phyloP scores from a whole-genome alignment of 2,329 filamentous ascomycete genomes.

The Colletotrichum sansevieriae region DNA sequence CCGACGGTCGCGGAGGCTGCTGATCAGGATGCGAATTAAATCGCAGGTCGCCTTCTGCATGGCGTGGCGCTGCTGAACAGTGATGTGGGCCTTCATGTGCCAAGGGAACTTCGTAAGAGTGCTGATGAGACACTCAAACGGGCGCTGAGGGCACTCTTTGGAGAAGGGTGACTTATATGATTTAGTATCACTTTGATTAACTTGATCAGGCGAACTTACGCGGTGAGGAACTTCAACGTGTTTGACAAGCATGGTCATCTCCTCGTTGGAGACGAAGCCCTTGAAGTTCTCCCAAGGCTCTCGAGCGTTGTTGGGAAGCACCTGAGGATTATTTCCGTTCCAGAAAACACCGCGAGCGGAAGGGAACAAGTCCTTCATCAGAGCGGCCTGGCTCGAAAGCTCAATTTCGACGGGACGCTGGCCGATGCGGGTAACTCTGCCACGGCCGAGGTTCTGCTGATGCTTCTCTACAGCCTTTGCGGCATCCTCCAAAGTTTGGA shows the following conservation, averaged over 20 bases:
- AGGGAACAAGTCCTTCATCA: conserved; percentile 75
- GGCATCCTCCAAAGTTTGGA: conserved; percentile 65
- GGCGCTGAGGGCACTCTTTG: conserved; percentile 72
- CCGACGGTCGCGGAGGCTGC: conserved; percentile 48
- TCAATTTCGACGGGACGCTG: conserved; percentile 69
- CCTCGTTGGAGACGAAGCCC: conserved; percentile 72
- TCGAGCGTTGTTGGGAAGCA: conserved; percentile 50
- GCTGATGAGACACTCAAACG: conserved; percentile 75
- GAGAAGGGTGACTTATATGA: conserved; percentile 68
- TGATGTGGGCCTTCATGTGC: conserved; percentile 69
- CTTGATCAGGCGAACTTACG: conserved; percentile 57
- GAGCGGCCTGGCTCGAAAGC: conserved; percentile 65
- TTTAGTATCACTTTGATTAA: conserved; percentile 7
- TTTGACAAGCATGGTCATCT: conserved; percentile 74
- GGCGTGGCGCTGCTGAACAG: conserved; percentile 66
- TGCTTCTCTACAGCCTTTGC: conserved; percentile 65
- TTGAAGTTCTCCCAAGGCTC: conserved; percentile 68
- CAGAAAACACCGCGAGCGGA: conserved; percentile 68
- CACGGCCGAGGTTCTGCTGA: conserved; percentile 52
- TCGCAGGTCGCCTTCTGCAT: conserved; percentile 65
- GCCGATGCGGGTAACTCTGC: conserved; percentile 65
- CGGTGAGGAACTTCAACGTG: conserved; percentile 72
- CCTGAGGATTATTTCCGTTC: conserved; percentile 60
- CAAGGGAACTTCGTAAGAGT: conserved; percentile 74
- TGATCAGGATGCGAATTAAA: conserved; percentile 53